Conservation (phyloP, 1,139 yeast species). For the Taphrina sp. region DNA sequence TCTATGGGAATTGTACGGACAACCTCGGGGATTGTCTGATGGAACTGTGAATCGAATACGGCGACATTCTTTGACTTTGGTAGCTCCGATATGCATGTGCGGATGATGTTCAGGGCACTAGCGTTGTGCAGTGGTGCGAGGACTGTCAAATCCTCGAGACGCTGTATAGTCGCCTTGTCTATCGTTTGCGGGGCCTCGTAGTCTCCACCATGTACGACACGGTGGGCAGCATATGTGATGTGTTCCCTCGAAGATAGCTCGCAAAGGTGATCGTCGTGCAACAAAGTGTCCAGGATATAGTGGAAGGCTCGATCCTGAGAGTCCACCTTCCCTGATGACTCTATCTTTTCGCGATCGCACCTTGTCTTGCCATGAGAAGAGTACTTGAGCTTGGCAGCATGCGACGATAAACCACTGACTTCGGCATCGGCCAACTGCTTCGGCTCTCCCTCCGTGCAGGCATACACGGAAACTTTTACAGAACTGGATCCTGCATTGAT, state of each 20-base stretch:
- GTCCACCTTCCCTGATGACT: constrained; percentile 31
- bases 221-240: constrained; percentile 35
- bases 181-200: constrained; percentile 36
- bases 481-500: constrained; percentile 39
- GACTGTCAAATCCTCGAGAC: constrained; percentile 37
- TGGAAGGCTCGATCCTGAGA: constrained; percentile 37
- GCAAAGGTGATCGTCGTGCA: constrained; percentile 14
- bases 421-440: constrained; percentile 35
- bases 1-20: constrained; percentile 37
- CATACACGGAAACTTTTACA: constrained; percentile 37
- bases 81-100: constrained; percentile 34
- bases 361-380: constrained; percentile 28
- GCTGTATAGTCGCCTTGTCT: constrained; percentile 34
- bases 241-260: constrained; percentile 32
- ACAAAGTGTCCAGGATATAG: constrained; percentile 31
- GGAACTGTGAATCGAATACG: constrained; percentile 38
- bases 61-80: constrained; percentile 35
- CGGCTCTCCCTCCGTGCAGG: constrained; percentile 7
- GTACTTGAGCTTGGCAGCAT: constrained; percentile 34
- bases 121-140: constrained; percentile 39
- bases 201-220: constrained; percentile 39
- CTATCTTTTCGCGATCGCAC: constrained; percentile 22
- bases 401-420: constrained; percentile 37
- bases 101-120: constrained; percentile 38
- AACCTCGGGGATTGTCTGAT: constrained; percentile 36